These are phyloP conservation scores for Aspergillus eucalypticola DNA, from an alignment of 2,329 filamentous ascomycete species.

Conservation along the genomic window DNA sequence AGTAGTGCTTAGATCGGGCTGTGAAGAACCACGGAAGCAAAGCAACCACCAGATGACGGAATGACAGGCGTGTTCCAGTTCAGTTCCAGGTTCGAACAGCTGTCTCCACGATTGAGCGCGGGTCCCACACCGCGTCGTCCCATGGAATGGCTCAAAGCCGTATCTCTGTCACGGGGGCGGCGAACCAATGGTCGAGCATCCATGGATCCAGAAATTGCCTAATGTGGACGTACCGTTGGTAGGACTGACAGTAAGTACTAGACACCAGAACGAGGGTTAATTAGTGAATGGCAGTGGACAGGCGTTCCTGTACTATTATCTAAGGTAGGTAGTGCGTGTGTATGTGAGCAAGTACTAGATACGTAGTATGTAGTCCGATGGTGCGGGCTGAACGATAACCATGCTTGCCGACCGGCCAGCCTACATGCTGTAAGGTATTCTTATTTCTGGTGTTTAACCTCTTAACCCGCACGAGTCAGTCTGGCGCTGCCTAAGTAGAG, in stretches of 20 bases:
- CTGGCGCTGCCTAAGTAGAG: conserved; percentile 3
- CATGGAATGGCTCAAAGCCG: conserved; percentile 6
- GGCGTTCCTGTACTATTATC: background rate
- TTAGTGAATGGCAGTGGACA: too few species aligned
- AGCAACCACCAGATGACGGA: conserved; percentile 8
- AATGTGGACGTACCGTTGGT: background rate
- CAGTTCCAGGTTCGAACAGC: conserved; percentile 18
- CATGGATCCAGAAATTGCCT: background rate
- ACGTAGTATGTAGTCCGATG: background rate
- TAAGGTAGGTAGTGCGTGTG: background rate
- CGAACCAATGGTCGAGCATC: conserved; percentile 1
- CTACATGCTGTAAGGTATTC: conserved; percentile 10
- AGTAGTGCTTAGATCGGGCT: background rate
- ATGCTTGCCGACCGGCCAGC: conserved; percentile 1
- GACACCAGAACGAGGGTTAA: too few species aligned
- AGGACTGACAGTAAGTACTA: background rate
- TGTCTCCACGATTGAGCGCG: conserved; percentile 20
- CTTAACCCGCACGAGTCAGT: conserved; percentile 4
- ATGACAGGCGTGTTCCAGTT: conserved; percentile 17
- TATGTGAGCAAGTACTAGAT: background rate
- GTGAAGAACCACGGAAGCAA: conserved; percentile 6
- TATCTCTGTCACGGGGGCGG: conserved; percentile 14
- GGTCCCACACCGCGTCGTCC: conserved; percentile 17
- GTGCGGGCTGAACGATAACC: background rate
- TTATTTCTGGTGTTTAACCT: conserved; percentile 4